Evolutionary conservation across 441 rosid genomes (phyloP).

Genomic region (Brassica balearica): DNA sequence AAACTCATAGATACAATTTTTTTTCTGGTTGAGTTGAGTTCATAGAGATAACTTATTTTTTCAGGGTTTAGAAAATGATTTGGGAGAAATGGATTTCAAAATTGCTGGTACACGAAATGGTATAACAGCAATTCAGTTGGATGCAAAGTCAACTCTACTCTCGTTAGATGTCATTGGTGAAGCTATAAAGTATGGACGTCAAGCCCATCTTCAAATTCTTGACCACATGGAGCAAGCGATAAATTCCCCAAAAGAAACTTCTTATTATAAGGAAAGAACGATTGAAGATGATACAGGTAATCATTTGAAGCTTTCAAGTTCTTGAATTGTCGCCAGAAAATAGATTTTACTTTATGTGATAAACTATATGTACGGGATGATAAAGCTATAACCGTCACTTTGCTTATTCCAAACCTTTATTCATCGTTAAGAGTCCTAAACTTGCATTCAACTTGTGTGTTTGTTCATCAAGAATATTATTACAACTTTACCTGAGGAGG

Average conservation of each 20-base stretch:
- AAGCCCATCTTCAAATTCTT: slow-evolving; percentile 1
- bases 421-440: background rate
- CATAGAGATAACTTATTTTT: background rate
- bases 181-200: slow-evolving; percentile 1
- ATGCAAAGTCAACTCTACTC: background rate
- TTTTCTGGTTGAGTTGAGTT: background rate
- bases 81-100: background rate
- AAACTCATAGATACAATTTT: background rate
- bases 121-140: slow-evolving; percentile 6
- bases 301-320: slow-evolving; percentile 2
- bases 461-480: background rate
- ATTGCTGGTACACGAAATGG: slow-evolving; percentile 2
- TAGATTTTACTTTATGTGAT: background rate
- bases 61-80: background rate
- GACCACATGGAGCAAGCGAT: background rate
- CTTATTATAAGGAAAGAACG: background rate
- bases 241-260: background rate
- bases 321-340: background rate
- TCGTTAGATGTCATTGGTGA: background rate
- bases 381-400: background rate
- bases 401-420: background rate
- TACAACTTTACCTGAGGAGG: background rate
- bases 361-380: background rate
- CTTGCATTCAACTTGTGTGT: background rate
- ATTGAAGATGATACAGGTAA: background rate